These are phyloP conservation scores for Scedosporium apiospermum DNA, from an alignment of 2,329 filamentous ascomycete genomes.

Conservation along the genomic window DNA sequence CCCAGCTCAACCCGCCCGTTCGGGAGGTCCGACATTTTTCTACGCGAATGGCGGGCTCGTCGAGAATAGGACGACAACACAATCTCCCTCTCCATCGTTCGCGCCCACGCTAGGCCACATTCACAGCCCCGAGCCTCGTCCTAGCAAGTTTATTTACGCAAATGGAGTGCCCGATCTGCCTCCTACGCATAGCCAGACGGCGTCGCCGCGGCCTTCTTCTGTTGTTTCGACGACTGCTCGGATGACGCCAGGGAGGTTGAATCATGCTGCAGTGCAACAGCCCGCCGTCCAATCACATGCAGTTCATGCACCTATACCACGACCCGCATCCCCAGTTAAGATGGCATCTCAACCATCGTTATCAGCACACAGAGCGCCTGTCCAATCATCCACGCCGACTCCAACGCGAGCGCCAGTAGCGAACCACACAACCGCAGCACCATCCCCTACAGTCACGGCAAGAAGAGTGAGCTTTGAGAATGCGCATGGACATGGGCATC, in stretches of 20 bases:
- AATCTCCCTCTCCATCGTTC: conserved; percentile 5
- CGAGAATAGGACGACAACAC: conserved; percentile 23
- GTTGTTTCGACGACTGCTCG: conserved; percentile 1
- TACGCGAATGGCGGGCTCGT: conserved; percentile 43
- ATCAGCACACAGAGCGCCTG: background rate
- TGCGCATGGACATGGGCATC: background rate
- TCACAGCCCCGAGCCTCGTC: conserved; percentile 7
- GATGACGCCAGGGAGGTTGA: background rate
- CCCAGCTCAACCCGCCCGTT: conserved; percentile 21
- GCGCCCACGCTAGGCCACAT: conserved; percentile 5
- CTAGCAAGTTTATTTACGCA: conserved; percentile 66
- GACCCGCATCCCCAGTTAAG: conserved; percentile 3
- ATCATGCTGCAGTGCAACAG: background rate
- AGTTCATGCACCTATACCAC: background rate
- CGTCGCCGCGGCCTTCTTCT: background rate
- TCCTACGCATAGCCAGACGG: background rate
- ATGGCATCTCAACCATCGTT: background rate
- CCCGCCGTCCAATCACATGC: background rate
- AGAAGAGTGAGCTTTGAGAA: conserved; percentile 2
- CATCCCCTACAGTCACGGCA: background rate
- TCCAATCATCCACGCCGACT: background rate
- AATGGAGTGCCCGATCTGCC: conserved; percentile 50
- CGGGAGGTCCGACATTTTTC: conserved; percentile 35
- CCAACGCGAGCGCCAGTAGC: background rate
- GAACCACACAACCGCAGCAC: background rate